Percentiles rank a stretch among this genome's conserved stretches.
These are phyloP conservation scores for Yamadazyma membranifaciens DNA, from an alignment of 1,139 yeast genomes.

Conservation along the genomic window DNA sequence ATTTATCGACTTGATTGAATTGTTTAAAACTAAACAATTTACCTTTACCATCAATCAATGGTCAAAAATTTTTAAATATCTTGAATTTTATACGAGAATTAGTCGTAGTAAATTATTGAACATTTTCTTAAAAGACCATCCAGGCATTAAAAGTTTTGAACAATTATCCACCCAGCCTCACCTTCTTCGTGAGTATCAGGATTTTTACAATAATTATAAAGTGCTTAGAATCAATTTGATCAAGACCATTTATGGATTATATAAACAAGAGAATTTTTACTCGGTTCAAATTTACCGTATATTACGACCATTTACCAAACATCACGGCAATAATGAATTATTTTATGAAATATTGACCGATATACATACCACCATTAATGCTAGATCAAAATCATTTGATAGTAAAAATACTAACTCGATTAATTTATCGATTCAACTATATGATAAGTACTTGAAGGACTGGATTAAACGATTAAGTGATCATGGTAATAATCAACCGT, in stretches of 20 bases:
- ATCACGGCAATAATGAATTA: not conserved
- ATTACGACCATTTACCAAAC: not conserved
- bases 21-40: not conserved
- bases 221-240: constrained; percentile 27
- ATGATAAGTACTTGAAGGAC: not conserved
- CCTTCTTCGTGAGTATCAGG: constrained; percentile 39
- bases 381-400: not conserved
- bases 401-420: not conserved
- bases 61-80: constrained; percentile 22
- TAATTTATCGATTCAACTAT: not conserved
- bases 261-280: constrained; percentile 23
- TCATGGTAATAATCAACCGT: constrained; percentile 12
- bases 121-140: constrained; percentile 15
- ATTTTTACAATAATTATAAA: constrained; percentile 25
- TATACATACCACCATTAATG: not conserved
- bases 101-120: constrained; percentile 13
- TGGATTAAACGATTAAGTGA: constrained; percentile 18
- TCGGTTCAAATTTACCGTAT: constrained; percentile 25
- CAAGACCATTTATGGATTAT: constrained; percentile 35
- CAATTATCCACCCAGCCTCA: constrained; percentile 4
- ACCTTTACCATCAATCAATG: not conserved
- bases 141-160: constrained; percentile 14
- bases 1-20: constrained; percentile 20
- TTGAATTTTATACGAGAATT: constrained; percentile 9
- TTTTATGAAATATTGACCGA: not conserved